phyloP scores from a whole-genome alignment of 2,329 filamentous ascomycete genomes.

The Intubia oerlemansii region DNA sequence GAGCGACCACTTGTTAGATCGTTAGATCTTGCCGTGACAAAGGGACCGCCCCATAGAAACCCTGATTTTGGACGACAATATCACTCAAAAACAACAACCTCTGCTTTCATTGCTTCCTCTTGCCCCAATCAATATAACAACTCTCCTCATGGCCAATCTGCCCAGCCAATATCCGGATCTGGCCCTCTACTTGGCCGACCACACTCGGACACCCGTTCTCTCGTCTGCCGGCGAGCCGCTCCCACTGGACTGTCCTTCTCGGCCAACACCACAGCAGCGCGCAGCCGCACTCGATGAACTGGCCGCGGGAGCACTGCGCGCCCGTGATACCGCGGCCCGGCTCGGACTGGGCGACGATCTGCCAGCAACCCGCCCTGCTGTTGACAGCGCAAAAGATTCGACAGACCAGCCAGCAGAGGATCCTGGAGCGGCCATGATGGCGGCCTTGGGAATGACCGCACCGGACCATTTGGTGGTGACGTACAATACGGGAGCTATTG shows the following conservation, averaged over 20 bases:
- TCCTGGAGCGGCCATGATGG: slow-evolving; percentile 25
- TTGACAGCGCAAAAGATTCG: too few relatives aligned
- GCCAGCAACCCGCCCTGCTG: too few relatives aligned
- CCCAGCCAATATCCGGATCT: slow-evolving; percentile 28
- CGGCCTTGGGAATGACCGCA: slow-evolving; percentile 21
- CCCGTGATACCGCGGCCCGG: slow-evolving; percentile 28
- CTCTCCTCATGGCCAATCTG: slow-evolving; percentile 17
- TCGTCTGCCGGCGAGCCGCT: slow-evolving; percentile 14
- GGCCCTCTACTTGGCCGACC: slow-evolving; percentile 34
- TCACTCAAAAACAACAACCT: too few relatives aligned
- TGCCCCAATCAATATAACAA: background rate
- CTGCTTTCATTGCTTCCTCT: background rate
- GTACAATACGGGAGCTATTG: slow-evolving; percentile 18
- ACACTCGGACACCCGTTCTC: slow-evolving; percentile 33
- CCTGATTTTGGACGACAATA: too few relatives aligned
- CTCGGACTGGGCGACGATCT: slow-evolving; percentile 21
- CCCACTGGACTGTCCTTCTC: too few relatives aligned
- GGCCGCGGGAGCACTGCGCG: slow-evolving; percentile 28
- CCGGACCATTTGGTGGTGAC: slow-evolving; percentile 37
- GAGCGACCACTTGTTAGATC: too few relatives aligned
- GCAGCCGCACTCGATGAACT: slow-evolving; percentile 29
- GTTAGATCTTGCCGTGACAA: too few relatives aligned
- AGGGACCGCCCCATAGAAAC: too few relatives aligned
- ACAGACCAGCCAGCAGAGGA: too few relatives aligned
- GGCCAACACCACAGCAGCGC: slow-evolving; percentile 8